These are phyloP conservation scores for Coemansia pectinata DNA, from an alignment of 192 early-diverging fungal species.

Conservation along the genomic window DNA sequence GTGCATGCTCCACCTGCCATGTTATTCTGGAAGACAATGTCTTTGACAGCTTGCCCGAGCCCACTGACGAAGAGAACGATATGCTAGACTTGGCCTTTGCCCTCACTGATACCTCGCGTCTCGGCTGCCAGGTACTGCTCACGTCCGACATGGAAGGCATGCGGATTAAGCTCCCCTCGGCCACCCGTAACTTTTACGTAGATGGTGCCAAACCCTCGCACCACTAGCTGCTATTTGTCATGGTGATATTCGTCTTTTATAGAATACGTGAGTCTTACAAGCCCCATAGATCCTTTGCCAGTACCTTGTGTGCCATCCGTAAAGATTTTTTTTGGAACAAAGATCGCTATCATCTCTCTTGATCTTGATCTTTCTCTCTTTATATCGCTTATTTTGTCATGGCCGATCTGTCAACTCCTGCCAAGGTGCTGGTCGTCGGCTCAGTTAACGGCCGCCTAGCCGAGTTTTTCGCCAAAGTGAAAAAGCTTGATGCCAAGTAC, in stretches of 20 bases:
- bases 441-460: constrained; percentile 71
- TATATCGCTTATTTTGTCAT: neutral
- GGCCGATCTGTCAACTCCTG: constrained; percentile 1
- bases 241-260: neutral
- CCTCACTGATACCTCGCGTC: constrained; percentile 91
- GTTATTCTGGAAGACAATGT: constrained; percentile 81
- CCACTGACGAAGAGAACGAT: constrained; percentile 96
- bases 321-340: neutral
- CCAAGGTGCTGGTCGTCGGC: constrained; percentile 65
- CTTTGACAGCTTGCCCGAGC: constrained; percentile 86
- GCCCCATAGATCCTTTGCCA: neutral
- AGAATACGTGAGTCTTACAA: neutral
- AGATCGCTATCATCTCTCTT: neutral
- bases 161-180: constrained; percentile 83
- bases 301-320: neutral
- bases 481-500: constrained; percentile 74
- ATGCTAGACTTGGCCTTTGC: constrained; percentile 98
- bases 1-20: constrained; percentile 95
- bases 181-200: constrained; percentile 87
- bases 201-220: constrained; percentile 63
- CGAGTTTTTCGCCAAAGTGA: constrained; percentile 70
- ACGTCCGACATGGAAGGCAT: constrained; percentile 84
- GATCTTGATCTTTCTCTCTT: neutral
- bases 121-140: constrained; percentile 93
- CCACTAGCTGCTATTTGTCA: constrained; percentile 26